Conservation (phyloP, 306 rosid species). For the Luffa aegyptiaca region DNA sequence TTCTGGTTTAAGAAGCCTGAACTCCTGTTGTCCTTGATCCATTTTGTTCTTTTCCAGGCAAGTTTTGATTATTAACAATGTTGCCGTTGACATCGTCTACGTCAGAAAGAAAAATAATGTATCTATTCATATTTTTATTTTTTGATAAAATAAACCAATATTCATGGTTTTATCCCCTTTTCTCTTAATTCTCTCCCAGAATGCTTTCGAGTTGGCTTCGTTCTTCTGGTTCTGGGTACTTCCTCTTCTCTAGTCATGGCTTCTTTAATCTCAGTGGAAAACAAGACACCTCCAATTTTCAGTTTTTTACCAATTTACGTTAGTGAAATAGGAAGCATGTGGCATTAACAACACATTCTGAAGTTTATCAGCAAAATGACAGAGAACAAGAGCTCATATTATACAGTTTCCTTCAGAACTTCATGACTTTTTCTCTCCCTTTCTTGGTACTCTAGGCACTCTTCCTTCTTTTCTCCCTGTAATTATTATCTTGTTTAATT, state of each 20-base stretch:
- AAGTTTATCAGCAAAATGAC: neutral
- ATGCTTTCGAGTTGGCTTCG: constrained; percentile 93
- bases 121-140: constrained; percentile 5
- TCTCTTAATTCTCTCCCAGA: constrained; percentile 39
- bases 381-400: neutral
- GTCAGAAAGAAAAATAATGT: neutral
- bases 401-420: neutral
- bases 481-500: constrained; percentile 13
- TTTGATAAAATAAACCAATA: neutral
- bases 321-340: neutral
- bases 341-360: neutral
- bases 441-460: neutral
- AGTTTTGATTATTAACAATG: constrained; percentile 1
- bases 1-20: constrained; percentile 98
- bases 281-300: neutral
- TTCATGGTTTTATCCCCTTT: constrained; percentile 1
- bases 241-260: constrained; percentile 17
- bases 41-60: constrained; percentile 95
- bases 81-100: neutral
- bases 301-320: neutral
- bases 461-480: constrained; percentile 6
- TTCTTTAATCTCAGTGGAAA: neutral
- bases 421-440: neutral
- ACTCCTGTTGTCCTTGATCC: constrained; percentile 78
- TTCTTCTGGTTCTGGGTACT: constrained; percentile 99